phyloP scores from a whole-genome alignment of 2,329 filamentous ascomycete genomes.

The Sporothrix brunneoviolacea region DNA sequence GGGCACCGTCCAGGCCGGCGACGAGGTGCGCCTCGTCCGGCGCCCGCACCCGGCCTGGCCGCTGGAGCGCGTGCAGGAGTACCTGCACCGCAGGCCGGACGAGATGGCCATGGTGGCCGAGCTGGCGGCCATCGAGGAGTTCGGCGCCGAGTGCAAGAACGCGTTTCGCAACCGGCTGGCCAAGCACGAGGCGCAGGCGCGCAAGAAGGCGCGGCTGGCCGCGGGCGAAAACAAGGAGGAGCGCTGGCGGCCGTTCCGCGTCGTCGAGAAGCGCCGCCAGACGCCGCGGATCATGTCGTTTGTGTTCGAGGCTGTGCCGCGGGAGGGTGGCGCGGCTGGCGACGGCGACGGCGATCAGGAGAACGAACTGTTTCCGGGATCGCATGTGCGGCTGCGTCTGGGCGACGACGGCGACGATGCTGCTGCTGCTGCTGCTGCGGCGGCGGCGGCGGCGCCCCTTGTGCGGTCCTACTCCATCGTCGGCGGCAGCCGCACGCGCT shows the following conservation, averaged over 20 bases:
- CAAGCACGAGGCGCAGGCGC: conserved; percentile 29
- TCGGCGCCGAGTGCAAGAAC: conserved; percentile 42
- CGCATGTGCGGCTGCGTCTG: conserved; percentile 51
- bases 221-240: conserved; percentile 15
- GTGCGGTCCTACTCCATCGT: conserved; percentile 56
- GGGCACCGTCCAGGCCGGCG: conserved; percentile 49
- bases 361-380: conserved; percentile 33
- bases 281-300: conserved; percentile 47
- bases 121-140: conserved; percentile 43
- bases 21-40: conserved; percentile 49
- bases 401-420: conserved; percentile 34
- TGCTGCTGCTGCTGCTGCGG: too few relatives aligned
- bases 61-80: conserved; percentile 56
- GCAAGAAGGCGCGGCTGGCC: conserved; percentile 19
- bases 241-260: conserved; percentile 39
- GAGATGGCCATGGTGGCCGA: conserved; percentile 46
- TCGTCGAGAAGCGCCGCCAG: conserved; percentile 44
- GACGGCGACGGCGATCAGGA: neutral
- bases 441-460: too few relatives aligned
- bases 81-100: conserved; percentile 47
- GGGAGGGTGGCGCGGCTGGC: conserved; percentile 23
- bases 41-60: conserved; percentile 54
- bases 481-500: conserved; percentile 38
- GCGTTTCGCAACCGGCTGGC: conserved; percentile 46
- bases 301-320: conserved; percentile 39